Evolutionary conservation across 1,139 yeast genomes (phyloP), one percentile per base, ranked within the genome.

Genomic region (Pneumocystis jirovecii): DNA sequence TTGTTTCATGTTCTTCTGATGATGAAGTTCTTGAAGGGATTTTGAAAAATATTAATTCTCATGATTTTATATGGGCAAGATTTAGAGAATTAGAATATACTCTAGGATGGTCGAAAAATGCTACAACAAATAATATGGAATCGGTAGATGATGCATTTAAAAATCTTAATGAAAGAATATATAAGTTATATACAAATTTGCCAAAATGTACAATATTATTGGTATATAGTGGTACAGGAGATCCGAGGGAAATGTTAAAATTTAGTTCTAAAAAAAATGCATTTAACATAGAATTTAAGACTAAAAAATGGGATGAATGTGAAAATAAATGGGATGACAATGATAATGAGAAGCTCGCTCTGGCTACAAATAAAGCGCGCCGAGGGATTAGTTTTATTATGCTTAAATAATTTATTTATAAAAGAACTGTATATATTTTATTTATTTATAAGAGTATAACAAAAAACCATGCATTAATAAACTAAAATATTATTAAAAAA

Each of bases 161-260:
- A 5, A 71, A 74, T 8, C 72, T 86, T 15, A 81, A 82, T 70
- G 68, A 71, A 1, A 76, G 86, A 61, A 70, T 91, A 19, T 70
- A 74, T 12, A 73, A 73, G 59, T 75, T 91, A 3, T 84, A 86
- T 71, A 76, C 78, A 0, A 69, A 73, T 1, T 72, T 87, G 31
- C 90, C 96, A 0, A 75, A 77, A 0, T 80, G 84, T 63, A 81
- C 95, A 0, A 76, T 85, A 35, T 71, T 91, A 44, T 76, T 89
- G 0, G 73, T 90, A 0, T 78, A 83, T 70, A 80, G 89, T 0
- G 88, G 87, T 1, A 78, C 82, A 65, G 90, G 91, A 1, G 82
- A 84, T 70, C 83, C 86, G 2, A 73, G 79, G 25, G 81, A 78
- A 61, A 80, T 85, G 82, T 73, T 75, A 19, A 74, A 77, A 63